Conservation (phyloP, 2,329 filamentous ascomycete species). For the Apiospora sp. region DNA sequence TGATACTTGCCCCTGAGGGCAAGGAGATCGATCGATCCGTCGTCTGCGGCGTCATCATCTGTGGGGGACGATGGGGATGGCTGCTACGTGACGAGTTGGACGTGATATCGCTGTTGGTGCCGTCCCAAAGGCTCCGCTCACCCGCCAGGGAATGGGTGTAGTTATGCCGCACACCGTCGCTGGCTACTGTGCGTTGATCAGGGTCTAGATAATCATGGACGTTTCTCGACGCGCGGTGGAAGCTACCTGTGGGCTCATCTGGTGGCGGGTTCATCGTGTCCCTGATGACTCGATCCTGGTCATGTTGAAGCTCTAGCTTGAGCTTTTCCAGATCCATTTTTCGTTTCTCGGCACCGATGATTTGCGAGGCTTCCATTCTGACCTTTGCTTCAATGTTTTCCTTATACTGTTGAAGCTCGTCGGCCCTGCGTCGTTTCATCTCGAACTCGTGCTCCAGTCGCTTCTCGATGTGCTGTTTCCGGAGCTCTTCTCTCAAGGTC, state of each 20-base stretch:
- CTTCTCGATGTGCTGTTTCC: conserved; percentile 1
- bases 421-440: not conserved
- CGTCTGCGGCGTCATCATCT: not conserved
- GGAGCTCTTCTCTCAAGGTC: not conserved
- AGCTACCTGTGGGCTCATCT: not conserved
- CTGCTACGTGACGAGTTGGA: not conserved
- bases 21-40: too few relatives aligned
- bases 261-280: not conserved
- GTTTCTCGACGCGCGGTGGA: not conserved
- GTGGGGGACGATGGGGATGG: not conserved
- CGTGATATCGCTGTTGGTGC: not conserved
- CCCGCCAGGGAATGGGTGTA: not conserved
- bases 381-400: not conserved
- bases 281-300: not conserved
- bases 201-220: not conserved
- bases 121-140: too few relatives aligned
- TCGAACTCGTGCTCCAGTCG: not conserved
- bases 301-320: not conserved
- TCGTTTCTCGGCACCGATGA: not conserved
- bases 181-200: not conserved
- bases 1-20: not conserved
- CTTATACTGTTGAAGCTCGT: not conserved
- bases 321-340: not conserved
- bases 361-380: not conserved
- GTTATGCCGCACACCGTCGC: too few relatives aligned